A percentile compares a stretch with the other conserved stretches of the same genome.
Evolutionary conservation across 768 basidiomycete genomes (phyloP).

Genomic region (Trametes cingulata): DNA sequence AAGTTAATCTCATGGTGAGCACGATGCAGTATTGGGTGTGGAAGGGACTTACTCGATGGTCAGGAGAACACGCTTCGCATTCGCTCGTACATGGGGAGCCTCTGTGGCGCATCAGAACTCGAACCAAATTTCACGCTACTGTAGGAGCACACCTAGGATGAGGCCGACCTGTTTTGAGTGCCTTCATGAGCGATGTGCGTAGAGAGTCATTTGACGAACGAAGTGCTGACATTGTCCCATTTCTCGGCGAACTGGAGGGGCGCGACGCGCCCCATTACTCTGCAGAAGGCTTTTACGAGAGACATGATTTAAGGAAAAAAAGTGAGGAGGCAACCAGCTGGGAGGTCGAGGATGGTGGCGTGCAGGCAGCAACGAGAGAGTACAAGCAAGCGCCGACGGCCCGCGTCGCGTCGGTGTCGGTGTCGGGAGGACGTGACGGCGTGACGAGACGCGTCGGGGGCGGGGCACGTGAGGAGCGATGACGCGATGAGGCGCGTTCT

Average conservation of each 20-base stretch:
- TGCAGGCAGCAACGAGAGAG: not conserved
- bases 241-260: conserved; percentile 82
- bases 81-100: conserved; percentile 34
- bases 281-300: conserved; percentile 54
- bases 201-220: not conserved
- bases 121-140: no score
- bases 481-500: conserved; percentile 8
- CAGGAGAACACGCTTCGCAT: conserved; percentile 38
- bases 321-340: not conserved
- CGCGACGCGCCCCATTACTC: conserved; percentile 81
- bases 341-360: not conserved
- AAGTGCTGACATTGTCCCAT: conserved; percentile 87
- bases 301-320: conserved; percentile 28
- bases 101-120: conserved; percentile 32
- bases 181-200: conserved; percentile 4
- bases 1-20: not conserved
- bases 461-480: conserved; percentile 10
- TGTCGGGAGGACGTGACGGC: not conserved
- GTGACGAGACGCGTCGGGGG: conserved; percentile 13
- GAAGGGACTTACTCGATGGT: conserved; percentile 43
- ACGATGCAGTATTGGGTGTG: no score
- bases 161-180: conserved; percentile 29
- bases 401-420: not conserved
- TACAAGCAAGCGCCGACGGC: not conserved
- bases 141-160: conserved; percentile 32